Conservation (phyloP, 345 rosid genomes). For the Moringa oleifera region DNA sequence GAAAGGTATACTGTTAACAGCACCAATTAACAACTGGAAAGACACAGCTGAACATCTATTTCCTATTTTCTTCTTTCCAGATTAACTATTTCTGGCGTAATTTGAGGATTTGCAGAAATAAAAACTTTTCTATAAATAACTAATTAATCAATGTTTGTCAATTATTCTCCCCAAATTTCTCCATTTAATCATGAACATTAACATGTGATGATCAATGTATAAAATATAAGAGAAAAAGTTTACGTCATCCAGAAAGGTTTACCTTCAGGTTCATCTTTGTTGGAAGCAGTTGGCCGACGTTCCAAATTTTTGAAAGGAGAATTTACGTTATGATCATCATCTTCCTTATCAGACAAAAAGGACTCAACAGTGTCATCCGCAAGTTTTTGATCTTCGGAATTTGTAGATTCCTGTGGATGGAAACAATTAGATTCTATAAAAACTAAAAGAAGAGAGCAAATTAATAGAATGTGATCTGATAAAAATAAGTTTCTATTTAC, state of each 20-base stretch:
- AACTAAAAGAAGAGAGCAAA: too few relatives aligned
- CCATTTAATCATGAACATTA: too few relatives aligned
- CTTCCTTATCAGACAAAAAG: conserved; percentile 11
- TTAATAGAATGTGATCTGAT: background rate
- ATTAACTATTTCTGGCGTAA: too few relatives aligned
- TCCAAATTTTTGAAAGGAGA: conserved; percentile 8
- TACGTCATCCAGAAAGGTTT: conserved; percentile 4
- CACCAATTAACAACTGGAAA: background rate
- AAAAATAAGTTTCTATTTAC: conserved; percentile 1
- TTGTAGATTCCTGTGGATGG: conserved; percentile 13
- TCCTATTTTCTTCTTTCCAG: too few relatives aligned
- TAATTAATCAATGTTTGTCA: too few relatives aligned
- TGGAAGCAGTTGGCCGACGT: conserved; percentile 4
- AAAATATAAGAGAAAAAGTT: too few relatives aligned
- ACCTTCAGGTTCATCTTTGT: conserved; percentile 20
- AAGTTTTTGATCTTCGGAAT: conserved; percentile 16
- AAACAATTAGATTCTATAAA: too few relatives aligned
- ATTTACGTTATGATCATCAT: conserved; percentile 8
- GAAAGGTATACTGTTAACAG: background rate
- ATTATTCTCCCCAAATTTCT: too few relatives aligned
- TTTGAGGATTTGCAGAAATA: too few relatives aligned
- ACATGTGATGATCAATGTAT: too few relatives aligned
- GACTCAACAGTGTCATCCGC: conserved; percentile 16
- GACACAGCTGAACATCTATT: too few relatives aligned
- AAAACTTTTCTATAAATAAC: too few relatives aligned